phyloP scores from a whole-genome alignment of 208 protist genomes.

The Crithidia fasciculata region DNA sequence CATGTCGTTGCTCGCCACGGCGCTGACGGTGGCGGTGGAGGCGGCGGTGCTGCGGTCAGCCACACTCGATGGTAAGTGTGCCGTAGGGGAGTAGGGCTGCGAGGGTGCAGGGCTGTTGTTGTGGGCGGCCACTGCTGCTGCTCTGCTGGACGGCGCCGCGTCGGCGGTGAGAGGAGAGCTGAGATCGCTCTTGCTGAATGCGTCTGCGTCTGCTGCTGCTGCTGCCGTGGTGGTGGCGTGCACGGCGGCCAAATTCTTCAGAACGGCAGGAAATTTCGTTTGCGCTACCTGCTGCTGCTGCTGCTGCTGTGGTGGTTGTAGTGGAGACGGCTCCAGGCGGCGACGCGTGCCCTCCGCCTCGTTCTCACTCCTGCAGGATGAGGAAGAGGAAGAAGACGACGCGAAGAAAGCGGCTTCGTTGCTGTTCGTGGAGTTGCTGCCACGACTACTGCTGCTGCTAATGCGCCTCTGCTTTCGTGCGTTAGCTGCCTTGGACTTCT shows the following conservation, averaged over 20 bases:
- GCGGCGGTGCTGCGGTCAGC: constrained; percentile 1
- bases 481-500: background rate
- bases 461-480: background rate
- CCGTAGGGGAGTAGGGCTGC: too few species aligned
- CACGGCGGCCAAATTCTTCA: too few species aligned
- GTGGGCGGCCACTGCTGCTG: background rate
- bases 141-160: too few species aligned
- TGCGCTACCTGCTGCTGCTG: too few species aligned
- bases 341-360: background rate
- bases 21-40: background rate
- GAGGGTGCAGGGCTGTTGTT: background rate
- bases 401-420: constrained; percentile 35
- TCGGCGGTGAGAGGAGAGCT: too few species aligned
- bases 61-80: background rate
- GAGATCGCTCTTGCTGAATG: too few species aligned
- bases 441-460: constrained; percentile 12
- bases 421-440: constrained; percentile 21
- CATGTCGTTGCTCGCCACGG: background rate
- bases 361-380: constrained; percentile 10
- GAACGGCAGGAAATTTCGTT: too few species aligned
- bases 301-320: too few species aligned
- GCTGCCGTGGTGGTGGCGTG: background rate
- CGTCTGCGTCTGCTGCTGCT: background rate
- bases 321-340: too few species aligned
- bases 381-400: background rate